phyloP scores from a whole-genome alignment of 2,329 filamentous ascomycete genomes.

The Trichoderma sp. region DNA sequence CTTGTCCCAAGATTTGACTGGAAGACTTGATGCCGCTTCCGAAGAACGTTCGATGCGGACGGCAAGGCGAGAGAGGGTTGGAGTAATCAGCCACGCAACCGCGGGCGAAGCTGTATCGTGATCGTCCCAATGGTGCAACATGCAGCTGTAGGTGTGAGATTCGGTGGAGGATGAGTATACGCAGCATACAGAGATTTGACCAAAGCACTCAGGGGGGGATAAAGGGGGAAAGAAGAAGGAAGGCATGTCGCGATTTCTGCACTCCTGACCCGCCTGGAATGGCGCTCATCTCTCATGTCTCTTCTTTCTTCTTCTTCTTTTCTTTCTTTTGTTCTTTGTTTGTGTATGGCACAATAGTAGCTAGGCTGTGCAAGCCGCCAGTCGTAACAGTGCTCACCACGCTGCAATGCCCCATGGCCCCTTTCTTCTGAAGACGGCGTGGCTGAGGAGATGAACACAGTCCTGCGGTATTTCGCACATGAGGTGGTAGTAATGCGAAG shows the following conservation, averaged over 20 bases:
- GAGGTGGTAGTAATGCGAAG: background rate
- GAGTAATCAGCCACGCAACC: conserved; percentile 11
- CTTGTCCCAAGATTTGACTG: no score
- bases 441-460: background rate
- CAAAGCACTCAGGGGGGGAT: background rate
- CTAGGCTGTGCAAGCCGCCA: background rate
- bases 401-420: background rate
- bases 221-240: background rate
- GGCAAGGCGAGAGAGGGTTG: background rate
- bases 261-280: background rate
- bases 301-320: background rate
- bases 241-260: background rate
- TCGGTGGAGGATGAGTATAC: background rate
- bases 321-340: background rate
- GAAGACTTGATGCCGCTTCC: background rate
- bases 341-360: background rate
- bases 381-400: background rate
- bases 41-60: background rate
- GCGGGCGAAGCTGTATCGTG: conserved; percentile 12
- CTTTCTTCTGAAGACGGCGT: conserved; percentile 3
- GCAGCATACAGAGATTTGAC: background rate
- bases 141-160: conserved; percentile 5
- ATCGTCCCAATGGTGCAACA: conserved; percentile 2
- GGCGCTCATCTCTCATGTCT: conserved; percentile 1
- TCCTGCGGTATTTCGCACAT: background rate